Conservation (phyloP, 2,329 filamentous ascomycete genomes). For the Paradendryphiella salina region DNA sequence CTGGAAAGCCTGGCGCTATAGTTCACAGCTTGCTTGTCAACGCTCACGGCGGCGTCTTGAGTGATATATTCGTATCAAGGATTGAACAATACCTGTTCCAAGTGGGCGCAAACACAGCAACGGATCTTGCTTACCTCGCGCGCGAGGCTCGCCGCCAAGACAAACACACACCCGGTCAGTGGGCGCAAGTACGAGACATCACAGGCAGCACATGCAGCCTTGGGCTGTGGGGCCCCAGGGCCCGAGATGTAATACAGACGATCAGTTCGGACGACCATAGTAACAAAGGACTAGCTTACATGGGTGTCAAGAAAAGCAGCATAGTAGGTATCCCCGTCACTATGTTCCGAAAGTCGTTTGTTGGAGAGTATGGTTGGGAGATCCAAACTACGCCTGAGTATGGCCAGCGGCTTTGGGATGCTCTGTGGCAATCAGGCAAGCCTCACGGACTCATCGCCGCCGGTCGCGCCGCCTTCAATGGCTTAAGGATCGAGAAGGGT, state of each 20-base stretch:
- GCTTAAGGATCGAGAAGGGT: constrained; percentile 63
- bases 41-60: constrained; percentile 56
- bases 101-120: constrained; percentile 60
- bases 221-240: constrained; percentile 64
- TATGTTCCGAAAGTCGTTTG: constrained; percentile 60
- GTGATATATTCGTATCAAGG: constrained; percentile 61
- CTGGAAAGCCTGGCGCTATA: constrained; percentile 54
- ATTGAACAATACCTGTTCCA: constrained; percentile 58
- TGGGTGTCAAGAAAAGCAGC: constrained; percentile 54
- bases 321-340: constrained; percentile 62
- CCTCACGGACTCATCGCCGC: constrained; percentile 61
- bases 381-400: constrained; percentile 63
- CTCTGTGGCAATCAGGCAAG: constrained; percentile 59
- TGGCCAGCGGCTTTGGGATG: constrained; percentile 63
- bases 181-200: constrained; percentile 60
- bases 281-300: constrained; percentile 55
- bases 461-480: constrained; percentile 61
- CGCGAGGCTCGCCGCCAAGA: constrained; percentile 58
- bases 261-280: constrained; percentile 54
- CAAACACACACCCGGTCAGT: constrained; percentile 47
- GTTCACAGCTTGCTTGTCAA: constrained; percentile 63
- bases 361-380: constrained; percentile 67
- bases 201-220: constrained; percentile 64
- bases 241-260: constrained; percentile 55
- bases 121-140: constrained; percentile 59